Percentiles rank a stretch among this genome's conserved stretches.
phyloP scores from a whole-genome alignment of 2,329 filamentous ascomycete genomes.

The Aphanocladium album region DNA sequence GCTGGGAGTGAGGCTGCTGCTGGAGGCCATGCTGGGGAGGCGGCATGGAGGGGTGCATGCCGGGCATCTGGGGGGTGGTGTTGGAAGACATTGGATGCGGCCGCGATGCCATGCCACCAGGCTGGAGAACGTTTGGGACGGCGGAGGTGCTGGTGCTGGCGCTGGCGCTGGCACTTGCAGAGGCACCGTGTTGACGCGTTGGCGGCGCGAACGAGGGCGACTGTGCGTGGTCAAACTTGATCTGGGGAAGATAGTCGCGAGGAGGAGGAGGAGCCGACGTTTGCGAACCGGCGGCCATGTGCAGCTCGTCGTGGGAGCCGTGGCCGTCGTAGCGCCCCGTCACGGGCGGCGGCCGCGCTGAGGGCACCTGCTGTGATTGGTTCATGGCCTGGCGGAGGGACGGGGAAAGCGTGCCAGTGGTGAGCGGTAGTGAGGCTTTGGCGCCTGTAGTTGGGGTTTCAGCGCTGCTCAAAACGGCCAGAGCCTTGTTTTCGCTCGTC shows the following conservation, averaged over 20 bases:
- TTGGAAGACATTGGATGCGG: slow-evolving; percentile 35
- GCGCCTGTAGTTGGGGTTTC: neutral
- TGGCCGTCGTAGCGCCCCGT: slow-evolving; percentile 19
- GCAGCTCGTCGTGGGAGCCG: slow-evolving; percentile 45
- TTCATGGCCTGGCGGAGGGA: slow-evolving; percentile 25
- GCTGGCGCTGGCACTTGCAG: slow-evolving; percentile 15
- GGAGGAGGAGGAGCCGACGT: slow-evolving; percentile 33
- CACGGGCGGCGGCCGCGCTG: slow-evolving; percentile 23
- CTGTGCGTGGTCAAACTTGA: slow-evolving; percentile 45
- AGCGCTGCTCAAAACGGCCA: neutral
- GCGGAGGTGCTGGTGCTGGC: slow-evolving; percentile 24
- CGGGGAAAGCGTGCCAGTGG: slow-evolving; percentile 4
- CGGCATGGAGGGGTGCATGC: slow-evolving; percentile 39
- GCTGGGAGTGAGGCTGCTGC: slow-evolving; percentile 30
- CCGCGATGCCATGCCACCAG: slow-evolving; percentile 41
- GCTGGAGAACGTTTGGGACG: slow-evolving; percentile 56
- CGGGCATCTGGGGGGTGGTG: slow-evolving; percentile 41
- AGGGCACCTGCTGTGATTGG: slow-evolving; percentile 36
- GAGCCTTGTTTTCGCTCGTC: neutral
- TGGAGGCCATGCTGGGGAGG: slow-evolving; percentile 27
- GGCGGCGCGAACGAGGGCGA: slow-evolving; percentile 32
- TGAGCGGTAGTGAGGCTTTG: neutral
- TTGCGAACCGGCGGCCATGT: slow-evolving; percentile 44
- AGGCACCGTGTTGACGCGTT: slow-evolving; percentile 18
- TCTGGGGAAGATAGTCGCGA: slow-evolving; percentile 47